phyloP scores from a whole-genome alignment of 2,329 filamentous ascomycete species.

The Epichloe uncinata region DNA sequence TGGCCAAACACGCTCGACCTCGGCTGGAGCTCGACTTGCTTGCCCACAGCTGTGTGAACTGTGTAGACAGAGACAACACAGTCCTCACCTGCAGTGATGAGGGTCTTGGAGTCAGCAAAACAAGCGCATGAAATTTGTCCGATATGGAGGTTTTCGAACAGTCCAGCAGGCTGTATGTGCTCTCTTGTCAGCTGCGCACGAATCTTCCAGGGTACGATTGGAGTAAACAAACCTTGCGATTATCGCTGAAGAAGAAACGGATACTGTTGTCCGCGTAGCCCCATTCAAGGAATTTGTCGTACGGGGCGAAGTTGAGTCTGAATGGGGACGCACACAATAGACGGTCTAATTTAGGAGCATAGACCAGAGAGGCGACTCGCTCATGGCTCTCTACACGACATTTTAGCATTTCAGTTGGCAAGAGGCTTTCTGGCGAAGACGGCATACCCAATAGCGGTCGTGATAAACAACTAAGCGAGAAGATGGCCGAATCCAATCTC shows the following conservation, averaged over 20 bases:
- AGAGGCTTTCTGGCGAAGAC: background rate
- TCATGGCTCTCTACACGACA: constrained; percentile 49
- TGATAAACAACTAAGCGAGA: constrained; percentile 63
- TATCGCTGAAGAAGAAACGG: constrained; percentile 78
- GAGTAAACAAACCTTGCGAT: constrained; percentile 45
- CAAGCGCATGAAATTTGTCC: constrained; percentile 73
- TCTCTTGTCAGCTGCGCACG: constrained; percentile 14
- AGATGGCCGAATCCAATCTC: constrained; percentile 65
- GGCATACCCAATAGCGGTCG: constrained; percentile 56
- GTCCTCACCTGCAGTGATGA: constrained; percentile 86
- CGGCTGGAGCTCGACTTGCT: constrained; percentile 65
- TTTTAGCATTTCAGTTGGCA: background rate
- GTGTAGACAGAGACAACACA: constrained; percentile 81
- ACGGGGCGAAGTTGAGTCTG: constrained; percentile 77
- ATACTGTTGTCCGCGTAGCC: constrained; percentile 88
- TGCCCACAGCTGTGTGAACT: constrained; percentile 48
- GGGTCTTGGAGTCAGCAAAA: constrained; percentile 79
- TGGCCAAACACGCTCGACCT: constrained; percentile 81
- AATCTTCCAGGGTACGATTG: background rate
- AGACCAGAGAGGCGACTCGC: constrained; percentile 64
- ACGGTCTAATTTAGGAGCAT: constrained; percentile 67
- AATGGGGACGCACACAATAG: constrained; percentile 75
- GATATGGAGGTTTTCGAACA: constrained; percentile 89
- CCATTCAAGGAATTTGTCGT: constrained; percentile 92
- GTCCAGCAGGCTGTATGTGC: constrained; percentile 48